A percentile compares a stretch with the other conserved stretches of the same genome.
Conservation (phyloP, 2,329 filamentous ascomycete species). For the Alternaria burnsii region DNA sequence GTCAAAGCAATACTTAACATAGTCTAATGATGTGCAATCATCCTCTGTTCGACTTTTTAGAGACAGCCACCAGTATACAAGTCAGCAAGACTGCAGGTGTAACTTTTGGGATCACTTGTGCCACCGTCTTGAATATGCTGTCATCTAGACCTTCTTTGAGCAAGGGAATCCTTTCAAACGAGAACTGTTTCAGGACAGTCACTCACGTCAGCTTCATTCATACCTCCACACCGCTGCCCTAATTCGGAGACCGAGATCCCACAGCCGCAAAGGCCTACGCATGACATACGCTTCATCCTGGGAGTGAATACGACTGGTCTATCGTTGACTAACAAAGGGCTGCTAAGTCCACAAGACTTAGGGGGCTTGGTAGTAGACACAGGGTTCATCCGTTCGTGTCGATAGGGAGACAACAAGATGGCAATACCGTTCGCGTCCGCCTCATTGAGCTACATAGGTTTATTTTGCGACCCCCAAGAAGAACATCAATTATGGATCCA, state of each 20-base stretch:
- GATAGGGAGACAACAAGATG: not conserved
- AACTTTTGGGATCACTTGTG: not conserved
- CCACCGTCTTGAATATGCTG: not conserved
- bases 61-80: not conserved
- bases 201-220: constrained; percentile 5
- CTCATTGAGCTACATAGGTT: not conserved
- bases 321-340: not conserved
- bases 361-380: not conserved
- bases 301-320: not conserved
- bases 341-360: not conserved
- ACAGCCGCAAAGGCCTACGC: not conserved
- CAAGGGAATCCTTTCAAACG: not conserved
- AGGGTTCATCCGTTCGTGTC: not conserved
- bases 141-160: not conserved
- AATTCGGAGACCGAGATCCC: not conserved
- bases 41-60: not conserved
- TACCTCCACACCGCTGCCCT: not conserved
- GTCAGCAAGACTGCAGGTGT: not conserved
- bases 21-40: not conserved
- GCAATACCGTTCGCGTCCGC: not conserved
- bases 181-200: not conserved
- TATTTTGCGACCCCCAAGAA: not conserved
- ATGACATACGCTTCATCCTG: not conserved
- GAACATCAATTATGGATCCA: not conserved
- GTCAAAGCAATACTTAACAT: not conserved